phyloP scores from a whole-genome alignment of 75 land plant species.

The Larix kaempferi region DNA sequence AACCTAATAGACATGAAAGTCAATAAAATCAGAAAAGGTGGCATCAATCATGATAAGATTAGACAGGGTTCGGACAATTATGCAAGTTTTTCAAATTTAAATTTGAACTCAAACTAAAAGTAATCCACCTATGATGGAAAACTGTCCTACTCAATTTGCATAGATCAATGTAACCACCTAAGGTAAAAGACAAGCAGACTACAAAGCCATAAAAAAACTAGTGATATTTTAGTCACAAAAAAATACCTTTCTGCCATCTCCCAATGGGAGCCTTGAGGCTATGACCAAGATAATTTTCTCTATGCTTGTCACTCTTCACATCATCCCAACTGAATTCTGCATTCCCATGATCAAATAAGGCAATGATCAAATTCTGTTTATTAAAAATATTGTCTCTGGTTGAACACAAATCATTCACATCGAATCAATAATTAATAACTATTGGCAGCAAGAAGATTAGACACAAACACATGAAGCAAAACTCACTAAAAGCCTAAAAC shows the following conservation, averaged over 20 bases:
- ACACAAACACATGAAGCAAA: no score
- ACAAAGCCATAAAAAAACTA: conserved; percentile 3
- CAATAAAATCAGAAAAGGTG: neutral
- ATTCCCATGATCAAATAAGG: neutral
- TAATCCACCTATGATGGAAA: neutral
- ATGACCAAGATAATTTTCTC: conserved; percentile 97
- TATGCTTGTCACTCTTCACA: conserved; percentile 95
- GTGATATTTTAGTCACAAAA: neutral
- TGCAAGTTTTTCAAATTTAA: no score
- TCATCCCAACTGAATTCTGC: conserved; percentile 99
- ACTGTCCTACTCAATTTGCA: neutral
- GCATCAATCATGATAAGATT: neutral
- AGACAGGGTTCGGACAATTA: neutral
- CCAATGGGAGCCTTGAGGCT: conserved; percentile 98
- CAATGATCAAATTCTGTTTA: neutral
- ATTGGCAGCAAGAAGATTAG: no score
- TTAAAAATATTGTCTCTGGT: neutral
- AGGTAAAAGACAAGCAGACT: neutral
- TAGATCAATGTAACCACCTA: neutral
- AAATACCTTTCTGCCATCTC: conserved; percentile 97
- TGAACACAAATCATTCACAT: no score
- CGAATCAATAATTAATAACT: no score
- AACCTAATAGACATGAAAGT: neutral
- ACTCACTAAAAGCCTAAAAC: no score
- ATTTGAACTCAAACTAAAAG: neutral